phyloP scores from a whole-genome alignment of 148 eudicot species.

The Arbutus unedo region DNA sequence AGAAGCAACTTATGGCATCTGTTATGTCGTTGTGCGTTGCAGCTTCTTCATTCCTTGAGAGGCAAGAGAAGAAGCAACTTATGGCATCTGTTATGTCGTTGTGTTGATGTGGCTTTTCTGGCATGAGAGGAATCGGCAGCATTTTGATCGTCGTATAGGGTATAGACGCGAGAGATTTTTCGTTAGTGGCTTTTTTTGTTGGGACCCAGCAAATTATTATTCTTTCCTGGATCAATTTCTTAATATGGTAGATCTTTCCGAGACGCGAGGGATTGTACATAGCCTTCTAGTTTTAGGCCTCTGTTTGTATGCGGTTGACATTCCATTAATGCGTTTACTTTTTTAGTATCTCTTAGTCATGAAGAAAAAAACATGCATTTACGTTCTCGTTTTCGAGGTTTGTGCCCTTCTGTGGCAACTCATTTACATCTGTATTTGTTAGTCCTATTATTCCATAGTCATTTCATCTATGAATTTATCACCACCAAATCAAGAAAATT shows the following conservation, averaged over 20 bases:
- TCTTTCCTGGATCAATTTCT: not conserved
- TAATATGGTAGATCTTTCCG: not conserved
- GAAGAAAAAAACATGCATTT: not conserved
- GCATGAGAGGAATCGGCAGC: not conserved
- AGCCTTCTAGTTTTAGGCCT: no score
- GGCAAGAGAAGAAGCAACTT: not conserved
- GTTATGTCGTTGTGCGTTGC: not conserved
- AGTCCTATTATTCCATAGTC: not conserved
- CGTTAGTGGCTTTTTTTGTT: not conserved
- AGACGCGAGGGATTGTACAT: not conserved
- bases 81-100: not conserved
- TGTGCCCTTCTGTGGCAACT: not conserved
- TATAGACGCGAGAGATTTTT: not conserved
- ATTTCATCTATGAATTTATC: not conserved
- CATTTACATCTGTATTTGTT: not conserved
- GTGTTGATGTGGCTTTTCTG: not conserved
- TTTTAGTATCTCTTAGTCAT: not conserved
- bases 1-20: not conserved
- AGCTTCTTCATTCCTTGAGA: not conserved
- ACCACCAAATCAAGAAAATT: no score
- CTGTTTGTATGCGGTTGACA: not conserved
- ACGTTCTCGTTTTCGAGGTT: not conserved
- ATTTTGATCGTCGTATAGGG: not conserved
- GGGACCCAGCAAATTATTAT: not conserved
- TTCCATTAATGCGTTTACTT: not conserved